These are phyloP conservation scores for Neoboletus magnificus DNA, from an alignment of 768 basidiomycete genomes.

Conservation along the genomic window DNA sequence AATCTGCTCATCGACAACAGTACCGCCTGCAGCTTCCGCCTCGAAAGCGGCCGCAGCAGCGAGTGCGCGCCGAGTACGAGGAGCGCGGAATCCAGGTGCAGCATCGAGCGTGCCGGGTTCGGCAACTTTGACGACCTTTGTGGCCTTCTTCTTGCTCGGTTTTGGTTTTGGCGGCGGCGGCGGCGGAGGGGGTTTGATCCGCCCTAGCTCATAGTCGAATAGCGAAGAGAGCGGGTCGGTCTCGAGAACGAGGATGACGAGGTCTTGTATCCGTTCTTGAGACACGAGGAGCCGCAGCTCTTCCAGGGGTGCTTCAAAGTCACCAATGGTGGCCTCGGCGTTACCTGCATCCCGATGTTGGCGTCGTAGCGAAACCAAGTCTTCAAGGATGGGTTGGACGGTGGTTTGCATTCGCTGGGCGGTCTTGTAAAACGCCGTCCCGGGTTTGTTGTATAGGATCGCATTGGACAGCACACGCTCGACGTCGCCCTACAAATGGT, in stretches of 20 bases:
- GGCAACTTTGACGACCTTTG: constrained; percentile 17
- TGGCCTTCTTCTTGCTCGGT: constrained; percentile 39
- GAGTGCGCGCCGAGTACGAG: constrained; percentile 44
- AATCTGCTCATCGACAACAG: constrained; percentile 8
- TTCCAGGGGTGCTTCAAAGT: constrained; percentile 69
- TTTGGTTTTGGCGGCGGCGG: constrained; percentile 47
- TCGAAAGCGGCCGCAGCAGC: constrained; percentile 46
- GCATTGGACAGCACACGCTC: constrained; percentile 84
- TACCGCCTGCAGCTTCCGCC: constrained; percentile 31
- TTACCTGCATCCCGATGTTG: constrained; percentile 11
- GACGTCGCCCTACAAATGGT: constrained; percentile 62
- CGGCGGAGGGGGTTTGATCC: constrained; percentile 58
- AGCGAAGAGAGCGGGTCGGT: constrained; percentile 62
- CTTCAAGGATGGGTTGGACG: constrained; percentile 36
- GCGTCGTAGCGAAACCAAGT: constrained; percentile 19
- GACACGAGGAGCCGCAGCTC: constrained; percentile 56
- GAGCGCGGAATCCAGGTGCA: constrained; percentile 46
- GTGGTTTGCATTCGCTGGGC: constrained; percentile 60
- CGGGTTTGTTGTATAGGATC: constrained; percentile 76
- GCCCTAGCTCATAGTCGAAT: constrained; percentile 64
- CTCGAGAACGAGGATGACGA: constrained; percentile 52
- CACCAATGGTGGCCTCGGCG: constrained; percentile 43
- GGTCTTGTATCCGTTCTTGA: constrained; percentile 48
- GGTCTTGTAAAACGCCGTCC: constrained; percentile 64
- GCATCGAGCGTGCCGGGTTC: constrained; percentile 34